These are phyloP conservation scores for Vitis rotundifolia DNA, from an alignment of 164 flowering plant genomes.

Conservation along the genomic window DNA sequence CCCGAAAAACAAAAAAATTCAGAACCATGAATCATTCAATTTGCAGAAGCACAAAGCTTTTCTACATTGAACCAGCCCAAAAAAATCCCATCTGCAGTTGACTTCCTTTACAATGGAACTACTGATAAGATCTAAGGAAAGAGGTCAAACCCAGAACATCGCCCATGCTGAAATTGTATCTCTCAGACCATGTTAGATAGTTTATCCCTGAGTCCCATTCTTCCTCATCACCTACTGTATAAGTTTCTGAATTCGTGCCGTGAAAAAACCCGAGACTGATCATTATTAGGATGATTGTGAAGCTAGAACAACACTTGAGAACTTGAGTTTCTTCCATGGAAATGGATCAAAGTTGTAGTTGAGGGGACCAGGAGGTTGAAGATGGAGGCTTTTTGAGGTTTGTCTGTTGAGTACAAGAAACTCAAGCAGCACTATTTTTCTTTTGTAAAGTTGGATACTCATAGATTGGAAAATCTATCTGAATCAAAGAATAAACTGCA, in stretches of 20 bases:
- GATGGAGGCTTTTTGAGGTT: neutral
- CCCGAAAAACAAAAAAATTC: neutral
- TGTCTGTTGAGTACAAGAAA: neutral
- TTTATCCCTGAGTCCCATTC: constrained; percentile 30
- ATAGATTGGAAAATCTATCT: neutral
- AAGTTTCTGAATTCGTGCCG: constrained; percentile 16
- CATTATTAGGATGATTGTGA: constrained; percentile 7
- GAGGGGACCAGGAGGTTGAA: no score
- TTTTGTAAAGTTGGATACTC: no score
- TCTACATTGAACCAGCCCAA: neutral
- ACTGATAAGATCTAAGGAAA: neutral
- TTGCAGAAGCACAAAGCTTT: neutral
- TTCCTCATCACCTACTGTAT: constrained; percentile 38
- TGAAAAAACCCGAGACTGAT: constrained; percentile 3
- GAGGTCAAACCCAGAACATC: constrained; percentile 47
- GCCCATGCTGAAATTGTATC: constrained; percentile 43
- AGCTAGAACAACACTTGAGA: neutral
- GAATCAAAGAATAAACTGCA: neutral
- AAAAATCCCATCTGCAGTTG: neutral
- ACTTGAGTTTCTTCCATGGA: constrained; percentile 15
- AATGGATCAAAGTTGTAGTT: neutral
- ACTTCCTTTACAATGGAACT: neutral
- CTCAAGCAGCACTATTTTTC: neutral
- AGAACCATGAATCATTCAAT: neutral
- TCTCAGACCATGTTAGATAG: constrained; percentile 35